Base-by-base conservation (phyloP, 2,329 filamentous ascomycete species). In the Laburnicola sp. region DNA sequence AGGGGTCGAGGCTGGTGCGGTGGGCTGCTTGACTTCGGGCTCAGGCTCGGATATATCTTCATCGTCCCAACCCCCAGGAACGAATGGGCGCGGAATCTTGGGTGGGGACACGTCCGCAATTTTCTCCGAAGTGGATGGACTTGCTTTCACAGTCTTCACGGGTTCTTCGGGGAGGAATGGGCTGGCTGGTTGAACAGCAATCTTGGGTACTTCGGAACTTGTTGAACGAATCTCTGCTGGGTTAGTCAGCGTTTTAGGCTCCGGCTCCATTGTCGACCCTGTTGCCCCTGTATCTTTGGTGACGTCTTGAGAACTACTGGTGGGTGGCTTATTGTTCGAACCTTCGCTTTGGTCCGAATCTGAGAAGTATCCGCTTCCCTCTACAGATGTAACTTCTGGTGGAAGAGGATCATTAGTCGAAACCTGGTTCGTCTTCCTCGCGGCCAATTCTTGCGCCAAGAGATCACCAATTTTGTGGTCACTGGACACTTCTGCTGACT, bases 351-450 rank as follows among this genome's bases (percentile, higher is more conserved):
- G 39, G 30, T 77, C 75, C 39, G 79, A 83, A 51, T 87, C 84
- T 9, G 85, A 88, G 10, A 78, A 72, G 57, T 88, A 85, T 1
- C 83, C 86, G 48, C 74, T 81, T 7, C 82, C 84, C 64, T 91
- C 86, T 16, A 87, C 81, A 1, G 85, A 86, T 0, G 86, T 87
- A 9, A 89, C 85, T 11, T 89, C 80, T 1, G 86, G 86, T 3
- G 88, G 85, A 30, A 91, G 69, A 11, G 89, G 87, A 55, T 88
- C 83, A 45, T 82, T 77, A 7, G 49, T 16, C 16, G 50, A 28
- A n/a, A 40, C 36, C 16, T 54, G 53, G 3, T 11, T 11, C 10
- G 43, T 27, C n/a, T 81, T 80, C 54, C 78, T 82, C 3, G 76
- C 71, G 3, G 75, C 76, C 41, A 80, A 75, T 44, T 87, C 83